phyloP scores from a whole-genome alignment of 768 basidiomycete genomes.

The Boletus rubroflammeus region DNA sequence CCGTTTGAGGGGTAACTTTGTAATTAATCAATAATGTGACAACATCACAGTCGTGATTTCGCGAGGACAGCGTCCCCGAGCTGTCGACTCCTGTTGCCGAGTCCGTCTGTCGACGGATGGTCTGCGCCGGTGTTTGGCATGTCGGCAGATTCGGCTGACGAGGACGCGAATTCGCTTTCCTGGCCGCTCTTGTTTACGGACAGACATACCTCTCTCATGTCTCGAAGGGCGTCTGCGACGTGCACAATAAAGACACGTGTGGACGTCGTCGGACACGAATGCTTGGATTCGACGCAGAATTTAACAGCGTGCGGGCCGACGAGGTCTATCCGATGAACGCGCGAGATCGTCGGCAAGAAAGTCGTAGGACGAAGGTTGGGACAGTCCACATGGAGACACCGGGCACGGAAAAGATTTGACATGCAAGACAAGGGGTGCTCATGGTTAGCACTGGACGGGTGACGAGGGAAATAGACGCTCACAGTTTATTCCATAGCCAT shows the following conservation, averaged over 20 bases:
- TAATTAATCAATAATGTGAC: neutral
- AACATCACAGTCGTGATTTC: slow-evolving; percentile 16
- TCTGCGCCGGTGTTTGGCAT: neutral
- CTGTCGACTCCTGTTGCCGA: neutral
- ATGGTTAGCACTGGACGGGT: neutral
- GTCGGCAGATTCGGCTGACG: neutral
- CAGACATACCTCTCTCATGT: slow-evolving; percentile 61
- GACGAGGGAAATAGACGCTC: slow-evolving; percentile 1
- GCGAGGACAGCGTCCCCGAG: slow-evolving; percentile 7
- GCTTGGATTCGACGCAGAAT: slow-evolving; percentile 92
- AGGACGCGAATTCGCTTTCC: neutral
- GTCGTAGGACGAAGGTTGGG: neutral
- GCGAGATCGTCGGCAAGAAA: neutral
- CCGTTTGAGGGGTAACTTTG: neutral
- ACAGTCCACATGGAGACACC: neutral
- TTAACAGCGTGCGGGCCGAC: slow-evolving; percentile 75
- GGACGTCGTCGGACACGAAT: slow-evolving; percentile 63
- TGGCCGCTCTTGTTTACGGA: slow-evolving; percentile 4
- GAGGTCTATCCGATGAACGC: slow-evolving; percentile 52
- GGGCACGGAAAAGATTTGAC: neutral
- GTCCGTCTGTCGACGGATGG: neutral
- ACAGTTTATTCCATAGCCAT: slow-evolving; percentile 97
- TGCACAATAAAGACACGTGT: slow-evolving; percentile 63
- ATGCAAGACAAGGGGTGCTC: neutral
- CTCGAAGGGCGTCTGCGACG: slow-evolving; percentile 57